Percentiles rank a stretch among this genome's conserved stretches.
Evolutionary conservation across 345 rosid species (phyloP).

Genomic region (Eucalyptus sp.): DNA sequence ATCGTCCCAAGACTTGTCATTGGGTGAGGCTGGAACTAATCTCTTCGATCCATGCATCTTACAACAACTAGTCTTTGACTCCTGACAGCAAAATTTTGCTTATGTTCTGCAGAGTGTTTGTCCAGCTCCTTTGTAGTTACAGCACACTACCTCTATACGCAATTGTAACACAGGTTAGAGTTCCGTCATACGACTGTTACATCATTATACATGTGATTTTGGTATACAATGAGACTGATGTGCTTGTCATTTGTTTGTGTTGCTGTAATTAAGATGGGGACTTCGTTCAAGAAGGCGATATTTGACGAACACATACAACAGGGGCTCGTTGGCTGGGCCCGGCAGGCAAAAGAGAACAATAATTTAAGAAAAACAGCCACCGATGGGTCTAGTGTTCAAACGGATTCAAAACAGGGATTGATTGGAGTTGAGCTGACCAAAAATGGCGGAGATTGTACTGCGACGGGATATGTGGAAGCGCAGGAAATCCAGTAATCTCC

Average conservation of each 20-base stretch:
- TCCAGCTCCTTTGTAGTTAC: constrained; percentile 77
- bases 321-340: constrained; percentile 70
- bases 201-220: background rate
- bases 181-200: background rate
- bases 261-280: constrained; percentile 60
- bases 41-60: background rate
- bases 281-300: constrained; percentile 57
- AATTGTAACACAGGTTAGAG: constrained; percentile 68
- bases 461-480: background rate
- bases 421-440: constrained; percentile 1
- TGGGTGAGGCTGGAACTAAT: constrained; percentile 31
- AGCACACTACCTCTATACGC: constrained; percentile 87
- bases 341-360: constrained; percentile 35
- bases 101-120: constrained; percentile 20
- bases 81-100: background rate
- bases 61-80: background rate
- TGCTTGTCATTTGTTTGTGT: background rate
- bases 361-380: constrained; percentile 14
- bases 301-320: constrained; percentile 58
- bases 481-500: background rate
- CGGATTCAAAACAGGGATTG: background rate
- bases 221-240: background rate
- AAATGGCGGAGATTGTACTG: background rate
- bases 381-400: constrained; percentile 5
- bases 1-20: constrained; percentile 56